Base-by-base conservation (phyloP, 352 stramenopile genomes). In the Phytophthora parvispora region DNA sequence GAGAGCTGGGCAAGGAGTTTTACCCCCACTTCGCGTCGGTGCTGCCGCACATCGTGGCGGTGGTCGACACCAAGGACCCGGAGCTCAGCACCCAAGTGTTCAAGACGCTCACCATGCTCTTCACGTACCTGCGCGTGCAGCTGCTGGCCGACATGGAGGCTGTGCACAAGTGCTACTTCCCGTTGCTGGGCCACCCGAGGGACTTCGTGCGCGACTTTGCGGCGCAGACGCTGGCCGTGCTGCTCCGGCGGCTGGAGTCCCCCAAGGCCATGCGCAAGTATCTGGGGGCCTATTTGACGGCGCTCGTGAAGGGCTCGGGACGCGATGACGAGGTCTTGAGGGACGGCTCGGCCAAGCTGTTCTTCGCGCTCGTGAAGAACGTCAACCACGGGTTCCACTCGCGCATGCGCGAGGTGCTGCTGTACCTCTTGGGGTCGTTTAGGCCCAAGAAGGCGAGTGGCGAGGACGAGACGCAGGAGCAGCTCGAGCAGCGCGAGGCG, bases 161-260 rank as follows among this genome's bases (percentile, higher is more conserved):
- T n/a, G 83, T 98, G 25, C 90, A 97, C 78, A 87, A 94, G 60
- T 97, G 84, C 74, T 98, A 97, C 77, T 96, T 96, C 74, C 84
- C 90, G 27, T 65, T 98, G 34, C 85, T 98, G 7, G 91, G 90
- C 6, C 87, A 98, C 65, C 70, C 84, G 0, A 84, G 90, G 40
- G 83, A 89, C 24, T 98, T 97, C 36, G 87, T 98, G 43, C 89
- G 92, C n/a, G 83, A 94, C 1, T 98, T 98, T 64, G 91, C 91
- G 1, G 90, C 91, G 1, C 89, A 97, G 72, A 97, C 90, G 28
- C 78, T 97, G 20, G 91, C 90, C 6, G 84, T 95, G 42, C 70
- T 98, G 29, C 69, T 97, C 55, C 81, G 92, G 27, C 83, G 90
- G 28, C 80, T 98, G 38, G 87, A 97, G 49, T 80, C 78, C 7